These are phyloP conservation scores for Aspergillus sp. DNA, from an alignment of 2,329 filamentous ascomycete genomes.

Conservation along the genomic window DNA sequence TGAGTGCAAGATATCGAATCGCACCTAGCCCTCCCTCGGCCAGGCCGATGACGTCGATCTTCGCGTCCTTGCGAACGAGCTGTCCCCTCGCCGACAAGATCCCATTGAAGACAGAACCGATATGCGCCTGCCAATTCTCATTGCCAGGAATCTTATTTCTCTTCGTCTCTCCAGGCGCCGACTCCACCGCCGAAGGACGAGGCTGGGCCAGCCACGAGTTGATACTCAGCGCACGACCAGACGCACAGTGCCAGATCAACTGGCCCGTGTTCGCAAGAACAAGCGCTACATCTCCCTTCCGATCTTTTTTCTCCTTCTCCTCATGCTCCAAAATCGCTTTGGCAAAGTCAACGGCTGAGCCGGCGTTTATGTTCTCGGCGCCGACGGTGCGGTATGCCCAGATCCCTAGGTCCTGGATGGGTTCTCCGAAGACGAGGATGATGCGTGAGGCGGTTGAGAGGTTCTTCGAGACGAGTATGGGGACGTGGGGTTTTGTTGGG, in stretches of 20 bases:
- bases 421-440: constrained; percentile 75
- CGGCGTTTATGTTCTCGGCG: constrained; percentile 68
- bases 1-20: constrained; percentile 61
- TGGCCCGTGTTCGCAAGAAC: constrained; percentile 80
- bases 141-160: constrained; percentile 69
- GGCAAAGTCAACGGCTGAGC: constrained; percentile 71
- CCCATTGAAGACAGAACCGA: constrained; percentile 68
- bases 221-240: constrained; percentile 63
- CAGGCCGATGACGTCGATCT: constrained; percentile 72
- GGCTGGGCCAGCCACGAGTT: constrained; percentile 63
- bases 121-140: constrained; percentile 61
- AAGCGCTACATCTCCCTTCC: constrained; percentile 46
- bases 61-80: constrained; percentile 54
- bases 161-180: constrained; percentile 54
- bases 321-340: constrained; percentile 44
- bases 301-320: not conserved
- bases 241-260: constrained; percentile 73
- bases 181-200: constrained; percentile 66
- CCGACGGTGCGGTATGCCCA: constrained; percentile 71
- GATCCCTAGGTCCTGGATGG: constrained; percentile 72
- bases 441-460: constrained; percentile 64
- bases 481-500: constrained; percentile 62
- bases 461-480: constrained; percentile 68
- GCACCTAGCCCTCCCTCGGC: constrained; percentile 67
- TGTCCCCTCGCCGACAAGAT: constrained; percentile 54